phyloP scores from a whole-genome alignment of 192 early-diverging fungal genomes.

The Coemansia sp. region DNA sequence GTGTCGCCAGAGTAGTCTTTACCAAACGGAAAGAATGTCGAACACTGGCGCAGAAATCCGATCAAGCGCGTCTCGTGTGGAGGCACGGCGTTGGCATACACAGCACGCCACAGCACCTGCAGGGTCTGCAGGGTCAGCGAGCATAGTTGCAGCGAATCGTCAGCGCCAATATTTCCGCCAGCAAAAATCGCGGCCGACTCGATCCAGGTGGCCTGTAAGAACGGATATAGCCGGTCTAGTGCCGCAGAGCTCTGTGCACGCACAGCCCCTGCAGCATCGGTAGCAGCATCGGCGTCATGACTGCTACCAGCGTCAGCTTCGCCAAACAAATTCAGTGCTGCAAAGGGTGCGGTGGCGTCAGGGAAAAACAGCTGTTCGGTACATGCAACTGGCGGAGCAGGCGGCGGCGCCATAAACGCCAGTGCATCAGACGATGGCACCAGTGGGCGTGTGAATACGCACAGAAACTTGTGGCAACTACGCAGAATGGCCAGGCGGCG shows the following conservation, averaged over 20 bases:
- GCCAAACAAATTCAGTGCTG: constrained; percentile 29
- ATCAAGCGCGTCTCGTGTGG: constrained; percentile 37
- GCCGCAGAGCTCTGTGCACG: constrained; percentile 33
- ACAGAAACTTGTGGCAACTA: constrained; percentile 46
- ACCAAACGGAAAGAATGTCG: constrained; percentile 78
- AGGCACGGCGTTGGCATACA: constrained; percentile 31
- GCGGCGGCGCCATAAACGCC: constrained; percentile 32
- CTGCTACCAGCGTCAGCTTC: constrained; percentile 10
- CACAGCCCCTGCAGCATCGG: constrained; percentile 14
- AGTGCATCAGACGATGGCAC: constrained; percentile 16
- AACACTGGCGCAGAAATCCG: constrained; percentile 65
- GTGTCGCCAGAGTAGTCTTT: constrained; percentile 45
- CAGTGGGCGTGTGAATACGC: constrained; percentile 22
- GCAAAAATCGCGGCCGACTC: constrained; percentile 74
- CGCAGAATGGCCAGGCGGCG: constrained; percentile 43
- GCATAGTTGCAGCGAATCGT: constrained; percentile 64
- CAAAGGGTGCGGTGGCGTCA: constrained; percentile 30
- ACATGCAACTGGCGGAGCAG: background rate
- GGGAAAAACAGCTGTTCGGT: constrained; percentile 27
- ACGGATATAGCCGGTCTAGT: constrained; percentile 59
- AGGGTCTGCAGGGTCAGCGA: constrained; percentile 64
- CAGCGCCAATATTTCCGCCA: constrained; percentile 38
- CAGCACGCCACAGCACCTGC: constrained; percentile 70
- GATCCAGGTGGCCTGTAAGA: constrained; percentile 76
- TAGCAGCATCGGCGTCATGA: constrained; percentile 9